These are phyloP conservation scores for Blakeslea trispora DNA, from an alignment of 371 early-diverging fungal genomes.

Conservation along the genomic window DNA sequence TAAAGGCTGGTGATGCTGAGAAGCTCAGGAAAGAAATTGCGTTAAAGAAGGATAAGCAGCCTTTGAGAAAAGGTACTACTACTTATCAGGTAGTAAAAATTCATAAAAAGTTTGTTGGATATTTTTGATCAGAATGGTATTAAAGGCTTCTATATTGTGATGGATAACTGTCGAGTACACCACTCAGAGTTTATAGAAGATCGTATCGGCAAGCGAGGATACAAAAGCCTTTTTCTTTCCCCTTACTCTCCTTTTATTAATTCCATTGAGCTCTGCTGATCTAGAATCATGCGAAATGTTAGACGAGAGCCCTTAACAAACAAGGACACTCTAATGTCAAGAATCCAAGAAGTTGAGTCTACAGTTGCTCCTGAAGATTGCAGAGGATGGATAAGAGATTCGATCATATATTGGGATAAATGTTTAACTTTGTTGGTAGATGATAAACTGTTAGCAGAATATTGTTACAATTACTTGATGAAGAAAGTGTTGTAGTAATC, in stretches of 20 bases:
- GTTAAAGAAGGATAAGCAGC: not conserved
- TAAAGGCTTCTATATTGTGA: not conserved
- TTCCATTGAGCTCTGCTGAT: not conserved
- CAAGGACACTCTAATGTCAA: not conserved
- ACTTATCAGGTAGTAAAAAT: not conserved
- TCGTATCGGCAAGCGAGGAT: not conserved
- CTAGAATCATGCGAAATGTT: constrained; percentile 3
- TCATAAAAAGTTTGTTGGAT: not conserved
- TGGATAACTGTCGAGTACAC: not conserved
- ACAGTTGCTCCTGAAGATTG: constrained; percentile 6
- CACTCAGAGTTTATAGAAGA: not conserved
- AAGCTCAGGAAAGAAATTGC: not conserved
- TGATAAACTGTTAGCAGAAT: too few species aligned
- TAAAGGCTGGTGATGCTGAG: not conserved
- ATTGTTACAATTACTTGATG: too few species aligned
- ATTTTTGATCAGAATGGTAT: not conserved
- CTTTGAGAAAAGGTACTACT: not conserved
- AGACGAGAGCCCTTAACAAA: constrained; percentile 1
- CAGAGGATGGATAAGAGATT: constrained; percentile 4
- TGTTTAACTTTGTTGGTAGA: too few species aligned
- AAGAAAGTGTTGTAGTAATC: too few species aligned
- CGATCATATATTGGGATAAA: constrained; percentile 1
- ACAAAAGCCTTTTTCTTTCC: constrained; percentile 1
- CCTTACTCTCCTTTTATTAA: constrained; percentile 5
- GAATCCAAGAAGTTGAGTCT: constrained; percentile 7